These are phyloP conservation scores for Boletales sp. DNA, from an alignment of 768 basidiomycete genomes.

Conservation along the genomic window DNA sequence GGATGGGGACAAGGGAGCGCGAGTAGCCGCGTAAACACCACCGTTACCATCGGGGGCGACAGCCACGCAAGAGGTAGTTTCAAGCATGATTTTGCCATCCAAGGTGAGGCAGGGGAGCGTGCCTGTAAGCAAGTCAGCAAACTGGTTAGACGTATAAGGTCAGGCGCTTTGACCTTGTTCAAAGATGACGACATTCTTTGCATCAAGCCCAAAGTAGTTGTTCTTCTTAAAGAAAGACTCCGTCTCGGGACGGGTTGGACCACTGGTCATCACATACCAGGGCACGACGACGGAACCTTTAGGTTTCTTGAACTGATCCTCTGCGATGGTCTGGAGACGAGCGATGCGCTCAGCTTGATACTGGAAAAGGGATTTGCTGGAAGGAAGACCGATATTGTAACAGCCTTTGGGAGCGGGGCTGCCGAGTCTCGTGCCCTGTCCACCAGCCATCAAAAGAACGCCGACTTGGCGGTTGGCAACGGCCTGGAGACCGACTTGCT, in stretches of 20 bases:
- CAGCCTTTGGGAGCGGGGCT: constrained; percentile 94
- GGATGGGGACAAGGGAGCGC: constrained; percentile 61
- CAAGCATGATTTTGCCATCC: constrained; percentile 91
- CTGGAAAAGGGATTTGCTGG: constrained; percentile 92
- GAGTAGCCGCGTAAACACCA: constrained; percentile 92
- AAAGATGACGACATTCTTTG: constrained; percentile 85
- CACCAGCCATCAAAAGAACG: constrained; percentile 97
- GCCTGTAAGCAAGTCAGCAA: constrained; percentile 46
- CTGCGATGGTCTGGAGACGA: constrained; percentile 76
- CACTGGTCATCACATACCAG: constrained; percentile 99
- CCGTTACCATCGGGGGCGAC: constrained; percentile 98
- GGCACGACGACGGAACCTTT: constrained; percentile 70
- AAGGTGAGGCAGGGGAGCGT: constrained; percentile 92
- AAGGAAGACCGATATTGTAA: constrained; percentile 94
- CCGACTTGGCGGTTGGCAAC: constrained; percentile 81
- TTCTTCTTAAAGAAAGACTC: constrained; percentile 79
- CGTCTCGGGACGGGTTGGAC: constrained; percentile 86
- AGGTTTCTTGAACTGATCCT: constrained; percentile 47
- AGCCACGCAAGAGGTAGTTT: constrained; percentile 73
- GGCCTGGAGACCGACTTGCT: constrained; percentile 72
- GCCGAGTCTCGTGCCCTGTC: constrained; percentile 93
- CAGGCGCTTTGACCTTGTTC: constrained; percentile 74
- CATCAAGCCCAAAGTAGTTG: constrained; percentile 75
- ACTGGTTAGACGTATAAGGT: neutral
- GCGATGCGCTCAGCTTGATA: constrained; percentile 96